These are phyloP conservation scores for Aegilops longissima DNA, from an alignment of 176 grass and related monocot species.

Conservation along the genomic window DNA sequence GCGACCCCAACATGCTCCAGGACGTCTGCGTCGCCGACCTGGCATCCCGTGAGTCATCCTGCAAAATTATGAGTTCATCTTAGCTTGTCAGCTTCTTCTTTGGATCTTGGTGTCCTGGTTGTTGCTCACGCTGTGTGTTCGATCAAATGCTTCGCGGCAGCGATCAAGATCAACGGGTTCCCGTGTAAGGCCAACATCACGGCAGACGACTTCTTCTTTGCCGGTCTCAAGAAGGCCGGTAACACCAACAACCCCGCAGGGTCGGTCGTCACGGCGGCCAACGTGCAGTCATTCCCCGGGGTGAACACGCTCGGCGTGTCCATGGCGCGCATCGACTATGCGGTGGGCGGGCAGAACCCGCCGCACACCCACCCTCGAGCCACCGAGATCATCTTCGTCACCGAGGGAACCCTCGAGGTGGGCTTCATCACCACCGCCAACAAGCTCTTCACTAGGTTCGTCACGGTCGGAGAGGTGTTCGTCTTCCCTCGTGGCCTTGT, in stretches of 20 bases:
- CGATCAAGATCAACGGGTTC: conserved; percentile 70
- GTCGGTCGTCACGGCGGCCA: conserved; percentile 44
- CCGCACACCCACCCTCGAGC: conserved; percentile 85
- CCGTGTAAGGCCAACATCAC: conserved; percentile 63
- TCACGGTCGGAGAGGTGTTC: conserved; percentile 60
- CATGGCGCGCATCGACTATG: conserved; percentile 77
- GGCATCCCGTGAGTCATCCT: conserved; percentile 38
- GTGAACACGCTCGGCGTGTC: conserved; percentile 81
- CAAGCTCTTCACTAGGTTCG: conserved; percentile 51
- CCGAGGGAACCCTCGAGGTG: conserved; percentile 62
- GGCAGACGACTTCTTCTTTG: conserved; percentile 68
- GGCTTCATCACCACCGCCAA: conserved; percentile 78
- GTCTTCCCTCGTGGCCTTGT: conserved; percentile 69
- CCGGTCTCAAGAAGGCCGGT: conserved; percentile 36
- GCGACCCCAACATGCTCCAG: conserved; percentile 81
- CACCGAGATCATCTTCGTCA: conserved; percentile 85
- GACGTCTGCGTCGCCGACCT: conserved; percentile 78
- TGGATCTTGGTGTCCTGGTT: not conserved
- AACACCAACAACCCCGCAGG: conserved; percentile 56
- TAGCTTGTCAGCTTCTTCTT: not conserved
- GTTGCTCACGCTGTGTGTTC: not conserved
- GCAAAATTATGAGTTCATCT: no score
- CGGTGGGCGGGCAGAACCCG: conserved; percentile 53
- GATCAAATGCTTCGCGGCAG: conserved; percentile 17
- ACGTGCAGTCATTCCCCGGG: conserved; percentile 53